These are phyloP conservation scores for Hypoxylon subgilvum DNA, from an alignment of 495 filamentous ascomycete genomes.

Conservation along the genomic window DNA sequence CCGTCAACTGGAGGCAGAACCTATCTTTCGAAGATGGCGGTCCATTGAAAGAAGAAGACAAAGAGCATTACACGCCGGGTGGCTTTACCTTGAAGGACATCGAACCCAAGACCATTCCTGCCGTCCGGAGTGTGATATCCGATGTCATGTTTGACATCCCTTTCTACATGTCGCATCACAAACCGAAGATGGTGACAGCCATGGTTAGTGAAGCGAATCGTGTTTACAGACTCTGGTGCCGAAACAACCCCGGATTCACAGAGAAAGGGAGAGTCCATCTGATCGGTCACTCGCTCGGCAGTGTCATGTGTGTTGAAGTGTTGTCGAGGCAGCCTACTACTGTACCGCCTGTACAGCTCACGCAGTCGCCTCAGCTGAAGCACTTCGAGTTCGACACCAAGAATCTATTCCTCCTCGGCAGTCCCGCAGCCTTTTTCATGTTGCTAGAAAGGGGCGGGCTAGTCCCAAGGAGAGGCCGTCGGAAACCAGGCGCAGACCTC, in stretches of 20 bases:
- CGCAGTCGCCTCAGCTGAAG: conserved; percentile 52
- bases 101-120: conserved; percentile 86
- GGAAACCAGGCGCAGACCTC: conserved; percentile 73
- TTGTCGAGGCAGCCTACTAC: conserved; percentile 82
- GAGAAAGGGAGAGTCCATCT: conserved; percentile 84
- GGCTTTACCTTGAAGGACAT: conserved; percentile 85
- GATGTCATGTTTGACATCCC: conserved; percentile 98
- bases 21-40: conserved; percentile 82
- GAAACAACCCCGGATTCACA: conserved; percentile 85
- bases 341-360: conserved; percentile 61
- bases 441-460: conserved; percentile 82
- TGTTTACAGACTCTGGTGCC: conserved; percentile 90
- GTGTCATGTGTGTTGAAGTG: conserved; percentile 90
- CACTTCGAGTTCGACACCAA: conserved; percentile 90
- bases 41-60: conserved; percentile 54
- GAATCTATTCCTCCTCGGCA: conserved; percentile 89
- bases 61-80: conserved; percentile 60
- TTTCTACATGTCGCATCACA: conserved; percentile 94
- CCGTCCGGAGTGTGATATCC: conserved; percentile 85
- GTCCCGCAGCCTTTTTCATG: conserved; percentile 90
- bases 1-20: conserved; percentile 85
- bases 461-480: conserved; percentile 75
- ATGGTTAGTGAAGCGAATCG: conserved; percentile 92
- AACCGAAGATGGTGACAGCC: conserved; percentile 89
- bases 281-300: conserved; percentile 91